phyloP scores from a whole-genome alignment of 148 eudicot genomes.

The Vaccinium darrowii region DNA sequence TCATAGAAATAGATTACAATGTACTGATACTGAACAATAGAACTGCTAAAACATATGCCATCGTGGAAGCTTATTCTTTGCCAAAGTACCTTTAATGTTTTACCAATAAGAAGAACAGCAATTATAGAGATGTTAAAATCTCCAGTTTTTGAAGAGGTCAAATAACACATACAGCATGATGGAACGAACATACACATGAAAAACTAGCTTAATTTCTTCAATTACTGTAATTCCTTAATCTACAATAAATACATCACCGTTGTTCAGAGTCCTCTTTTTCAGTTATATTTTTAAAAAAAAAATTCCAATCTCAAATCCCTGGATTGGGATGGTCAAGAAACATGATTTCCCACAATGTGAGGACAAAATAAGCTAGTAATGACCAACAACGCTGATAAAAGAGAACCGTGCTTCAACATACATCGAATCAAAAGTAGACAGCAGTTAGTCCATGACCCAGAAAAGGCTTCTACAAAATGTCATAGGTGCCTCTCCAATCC shows the following conservation, averaged over 20 bases:
- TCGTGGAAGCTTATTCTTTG: neutral
- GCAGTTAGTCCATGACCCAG: neutral
- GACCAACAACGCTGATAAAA: neutral
- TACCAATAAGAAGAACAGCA: neutral
- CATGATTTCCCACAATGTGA: neutral
- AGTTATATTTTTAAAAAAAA: neutral
- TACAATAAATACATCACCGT: neutral
- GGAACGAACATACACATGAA: neutral
- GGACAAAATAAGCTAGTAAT: neutral
- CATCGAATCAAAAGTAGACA: neutral
- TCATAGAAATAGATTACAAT: neutral
- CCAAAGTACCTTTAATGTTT: neutral
- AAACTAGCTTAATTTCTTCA: neutral
- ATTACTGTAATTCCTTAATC: neutral
- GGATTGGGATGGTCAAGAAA: neutral
- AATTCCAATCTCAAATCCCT: neutral
- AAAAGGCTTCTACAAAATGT: no score
- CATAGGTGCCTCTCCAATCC: no score
- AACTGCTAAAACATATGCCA: neutral
- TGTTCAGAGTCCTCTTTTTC: neutral
- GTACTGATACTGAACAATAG: neutral
- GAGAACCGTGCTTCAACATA: neutral
- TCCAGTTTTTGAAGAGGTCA: neutral
- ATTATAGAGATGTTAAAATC: neutral
- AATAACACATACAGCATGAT: neutral